Evolutionary conservation across 2,329 filamentous ascomycete species (phyloP).

Genomic region (Beauveria australis): DNA sequence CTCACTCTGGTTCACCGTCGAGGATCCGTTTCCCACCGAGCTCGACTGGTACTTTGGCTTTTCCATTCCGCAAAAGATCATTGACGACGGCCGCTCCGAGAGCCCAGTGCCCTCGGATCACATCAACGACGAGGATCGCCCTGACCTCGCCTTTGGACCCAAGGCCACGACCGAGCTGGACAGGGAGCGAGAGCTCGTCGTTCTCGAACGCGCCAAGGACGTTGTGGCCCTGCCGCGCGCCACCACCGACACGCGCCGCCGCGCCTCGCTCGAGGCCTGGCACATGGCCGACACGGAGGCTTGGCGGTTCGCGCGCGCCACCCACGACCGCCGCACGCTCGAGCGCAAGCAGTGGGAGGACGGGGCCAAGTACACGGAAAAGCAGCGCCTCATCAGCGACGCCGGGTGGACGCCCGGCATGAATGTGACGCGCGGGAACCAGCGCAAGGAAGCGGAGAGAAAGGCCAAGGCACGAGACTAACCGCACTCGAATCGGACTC

Average conservation of each 20-base stretch:
- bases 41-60: slow-evolving; percentile 91
- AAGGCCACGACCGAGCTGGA: slow-evolving; percentile 41
- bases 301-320: slow-evolving; percentile 68
- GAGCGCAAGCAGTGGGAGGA: slow-evolving; percentile 64
- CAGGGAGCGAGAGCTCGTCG: slow-evolving; percentile 42
- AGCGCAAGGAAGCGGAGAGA: slow-evolving; percentile 29
- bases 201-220: slow-evolving; percentile 41
- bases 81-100: slow-evolving; percentile 28
- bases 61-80: slow-evolving; percentile 53
- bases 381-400: slow-evolving; percentile 11
- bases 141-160: slow-evolving; percentile 38
- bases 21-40: slow-evolving; percentile 54
- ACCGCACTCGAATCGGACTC: not conserved
- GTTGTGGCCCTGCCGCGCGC: slow-evolving; percentile 42
- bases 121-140: slow-evolving; percentile 10
- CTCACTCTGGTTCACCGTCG: slow-evolving; percentile 76
- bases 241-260: slow-evolving; percentile 36
- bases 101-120: slow-evolving; percentile 20
- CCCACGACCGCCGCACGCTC: slow-evolving; percentile 50
- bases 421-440: slow-evolving; percentile 27
- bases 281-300: slow-evolving; percentile 67
- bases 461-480: slow-evolving; percentile 12
- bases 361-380: slow-evolving; percentile 48
- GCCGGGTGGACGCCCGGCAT: not conserved
- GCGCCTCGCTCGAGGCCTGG: slow-evolving; percentile 54